Percentiles rank a stretch among this genome's conserved stretches.
Conservation (phyloP, 2,329 filamentous ascomycete species). For the Myriosclerotinia duriaeana region DNA sequence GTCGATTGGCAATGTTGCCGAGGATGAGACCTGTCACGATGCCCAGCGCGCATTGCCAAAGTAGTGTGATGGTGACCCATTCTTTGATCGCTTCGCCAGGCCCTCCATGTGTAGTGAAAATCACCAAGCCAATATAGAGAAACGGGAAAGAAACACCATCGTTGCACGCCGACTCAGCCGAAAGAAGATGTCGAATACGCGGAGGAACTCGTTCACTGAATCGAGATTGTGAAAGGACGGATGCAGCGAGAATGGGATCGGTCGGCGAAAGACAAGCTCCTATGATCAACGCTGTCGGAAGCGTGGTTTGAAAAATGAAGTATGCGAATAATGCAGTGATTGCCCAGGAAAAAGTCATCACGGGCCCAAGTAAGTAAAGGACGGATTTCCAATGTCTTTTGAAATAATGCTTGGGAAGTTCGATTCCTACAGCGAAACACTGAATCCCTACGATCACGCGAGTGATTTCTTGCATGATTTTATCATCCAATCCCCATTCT, state of each 20-base stretch:
- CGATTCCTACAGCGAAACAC: slow-evolving; percentile 72
- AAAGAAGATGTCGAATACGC: slow-evolving; percentile 51
- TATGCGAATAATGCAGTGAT: slow-evolving; percentile 49
- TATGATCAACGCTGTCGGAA: slow-evolving; percentile 50
- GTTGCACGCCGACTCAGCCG: slow-evolving; percentile 56
- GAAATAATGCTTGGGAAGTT: slow-evolving; percentile 55
- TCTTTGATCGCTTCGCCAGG: slow-evolving; percentile 47
- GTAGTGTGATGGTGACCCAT: slow-evolving; percentile 53
- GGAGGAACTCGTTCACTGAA: slow-evolving; percentile 54
- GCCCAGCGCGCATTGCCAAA: slow-evolving; percentile 55
- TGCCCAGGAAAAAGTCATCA: slow-evolving; percentile 42
- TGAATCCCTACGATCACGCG: slow-evolving; percentile 70
- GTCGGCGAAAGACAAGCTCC: slow-evolving; percentile 57
- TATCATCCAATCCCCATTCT: slow-evolving; percentile 65
- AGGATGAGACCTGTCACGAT: slow-evolving; percentile 49
- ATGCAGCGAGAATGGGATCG: slow-evolving; percentile 55
- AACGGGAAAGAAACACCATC: slow-evolving; percentile 58
- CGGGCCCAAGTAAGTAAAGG: slow-evolving; percentile 34
- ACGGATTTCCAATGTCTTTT: slow-evolving; percentile 36
- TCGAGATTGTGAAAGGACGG: slow-evolving; percentile 52
- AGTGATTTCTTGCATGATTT: slow-evolving; percentile 69
- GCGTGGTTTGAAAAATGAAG: slow-evolving; percentile 48
- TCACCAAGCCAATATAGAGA: slow-evolving; percentile 52
- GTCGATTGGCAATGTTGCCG: slow-evolving; percentile 48
- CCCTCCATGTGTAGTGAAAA: slow-evolving; percentile 42